Percentiles rank a stretch among this genome's conserved stretches.
phyloP scores from a whole-genome alignment of 176 grass and related monocot genomes.

The Zoysia pacifica region DNA sequence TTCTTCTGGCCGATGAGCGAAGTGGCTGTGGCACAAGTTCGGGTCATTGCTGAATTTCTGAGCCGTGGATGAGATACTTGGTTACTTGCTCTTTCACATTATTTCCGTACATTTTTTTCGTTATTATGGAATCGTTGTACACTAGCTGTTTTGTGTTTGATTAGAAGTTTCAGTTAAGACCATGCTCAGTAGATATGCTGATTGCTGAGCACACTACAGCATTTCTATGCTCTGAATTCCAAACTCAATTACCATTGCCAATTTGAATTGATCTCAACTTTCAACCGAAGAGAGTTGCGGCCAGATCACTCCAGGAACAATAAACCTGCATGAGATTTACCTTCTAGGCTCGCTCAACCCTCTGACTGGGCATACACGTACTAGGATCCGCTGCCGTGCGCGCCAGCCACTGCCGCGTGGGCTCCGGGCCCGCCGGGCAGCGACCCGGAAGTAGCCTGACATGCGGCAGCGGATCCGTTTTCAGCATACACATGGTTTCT shows the following conservation, averaged over 20 bases:
- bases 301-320: not conserved
- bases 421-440: too few species aligned
- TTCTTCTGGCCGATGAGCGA: constrained; percentile 8
- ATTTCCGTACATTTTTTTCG: not conserved
- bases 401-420: too few species aligned
- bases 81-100: not conserved
- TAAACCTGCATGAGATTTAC: not conserved
- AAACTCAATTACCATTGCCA: not conserved
- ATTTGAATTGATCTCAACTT: constrained; percentile 2
- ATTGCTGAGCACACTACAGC: not conserved
- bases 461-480: not conserved
- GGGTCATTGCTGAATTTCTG: constrained; percentile 43
- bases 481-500: not conserved
- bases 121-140: constrained; percentile 8
- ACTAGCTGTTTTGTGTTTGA: not conserved
- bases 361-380: not conserved
- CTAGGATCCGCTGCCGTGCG: too few species aligned
- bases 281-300: not conserved
- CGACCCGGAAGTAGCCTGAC: too few species aligned
- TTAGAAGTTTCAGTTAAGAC: not conserved
- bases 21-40: constrained; percentile 31
- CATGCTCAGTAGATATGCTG: constrained; percentile 23
- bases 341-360: not conserved
- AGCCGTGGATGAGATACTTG: constrained; percentile 23
- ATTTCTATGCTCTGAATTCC: not conserved